These are phyloP conservation scores for Saccharomycopsis oosterbeekiorum DNA, from an alignment of 805 yeast genomes.

Conservation along the genomic window DNA sequence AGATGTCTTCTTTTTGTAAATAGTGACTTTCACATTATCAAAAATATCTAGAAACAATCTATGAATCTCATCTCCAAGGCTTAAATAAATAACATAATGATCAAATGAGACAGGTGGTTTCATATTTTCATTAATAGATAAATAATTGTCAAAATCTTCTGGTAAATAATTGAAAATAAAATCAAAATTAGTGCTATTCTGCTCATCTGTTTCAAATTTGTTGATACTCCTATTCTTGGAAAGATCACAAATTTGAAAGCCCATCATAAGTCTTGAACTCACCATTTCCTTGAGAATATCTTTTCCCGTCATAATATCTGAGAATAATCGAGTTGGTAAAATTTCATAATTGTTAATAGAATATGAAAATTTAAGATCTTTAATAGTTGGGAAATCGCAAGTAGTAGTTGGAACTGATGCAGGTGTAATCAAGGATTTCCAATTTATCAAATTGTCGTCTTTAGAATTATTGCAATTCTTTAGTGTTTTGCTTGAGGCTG, in stretches of 20 bases:
- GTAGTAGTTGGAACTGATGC: conserved; percentile 85
- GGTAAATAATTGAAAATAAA: conserved; percentile 50
- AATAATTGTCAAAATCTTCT: conserved; percentile 27
- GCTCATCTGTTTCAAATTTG: conserved; percentile 53
- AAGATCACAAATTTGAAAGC: conserved; percentile 86
- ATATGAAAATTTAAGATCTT: conserved; percentile 37
- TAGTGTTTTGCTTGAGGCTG: not conserved
- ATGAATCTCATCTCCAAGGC: conserved; percentile 77
- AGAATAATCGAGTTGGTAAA: conserved; percentile 17
- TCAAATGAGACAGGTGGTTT: conserved; percentile 21
- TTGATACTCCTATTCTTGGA: conserved; percentile 37
- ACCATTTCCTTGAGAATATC: conserved; percentile 81
- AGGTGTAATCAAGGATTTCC: conserved; percentile 91
- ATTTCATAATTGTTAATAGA: conserved; percentile 9
- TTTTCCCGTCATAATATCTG: conserved; percentile 40
- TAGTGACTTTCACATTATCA: conserved; percentile 66
- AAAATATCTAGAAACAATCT: conserved; percentile 64
- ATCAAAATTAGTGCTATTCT: conserved; percentile 42
- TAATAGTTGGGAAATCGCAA: conserved; percentile 60
- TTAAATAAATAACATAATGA: conserved; percentile 49
- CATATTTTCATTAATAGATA: conserved; percentile 14
- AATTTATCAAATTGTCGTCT: conserved; percentile 50
- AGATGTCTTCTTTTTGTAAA: conserved; percentile 8
- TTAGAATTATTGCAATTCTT: not conserved
- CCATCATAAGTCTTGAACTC: conserved; percentile 67